A percentile compares a stretch with the other conserved stretches of the same genome.
These are phyloP conservation scores for Centella asiatica DNA, from an alignment of 129 eudicot species.

Conservation along the genomic window DNA sequence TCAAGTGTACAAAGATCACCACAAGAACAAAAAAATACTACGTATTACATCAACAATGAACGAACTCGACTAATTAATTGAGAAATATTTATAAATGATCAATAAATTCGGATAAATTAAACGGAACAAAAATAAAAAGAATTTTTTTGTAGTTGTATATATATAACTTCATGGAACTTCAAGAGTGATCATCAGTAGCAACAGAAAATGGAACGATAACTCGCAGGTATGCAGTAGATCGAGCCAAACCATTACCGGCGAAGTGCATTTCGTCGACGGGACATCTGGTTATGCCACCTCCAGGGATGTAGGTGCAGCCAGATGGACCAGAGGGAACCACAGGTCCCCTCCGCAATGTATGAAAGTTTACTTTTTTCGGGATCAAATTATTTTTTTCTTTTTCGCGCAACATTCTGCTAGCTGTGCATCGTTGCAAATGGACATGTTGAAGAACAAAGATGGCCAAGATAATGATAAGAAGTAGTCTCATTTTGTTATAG, in stretches of 20 bases:
- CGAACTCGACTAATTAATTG: too few species aligned
- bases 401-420: slow-evolving; percentile 23
- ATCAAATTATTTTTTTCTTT: slow-evolving; percentile 7
- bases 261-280: slow-evolving; percentile 28
- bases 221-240: neutral
- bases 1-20: too few species aligned
- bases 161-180: too few species aligned
- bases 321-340: slow-evolving; percentile 59
- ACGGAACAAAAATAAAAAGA: too few species aligned
- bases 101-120: too few species aligned
- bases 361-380: slow-evolving; percentile 14
- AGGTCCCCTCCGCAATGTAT: slow-evolving; percentile 45
- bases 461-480: slow-evolving; percentile 13
- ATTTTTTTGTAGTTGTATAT: too few species aligned
- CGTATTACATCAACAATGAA: too few species aligned
- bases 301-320: slow-evolving; percentile 55
- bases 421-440: slow-evolving; percentile 13
- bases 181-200: too few species aligned
- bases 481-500: slow-evolving; percentile 21
- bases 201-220: slow-evolving; percentile 3
- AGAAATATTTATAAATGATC: too few species aligned
- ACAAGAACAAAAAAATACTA: too few species aligned
- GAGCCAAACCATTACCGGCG: slow-evolving; percentile 8
- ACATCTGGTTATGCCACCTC: slow-evolving; percentile 30
- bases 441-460: slow-evolving; percentile 10